phyloP scores from a whole-genome alignment of 2,329 filamentous ascomycete species.

The Teratosphaeria nubilosa region DNA sequence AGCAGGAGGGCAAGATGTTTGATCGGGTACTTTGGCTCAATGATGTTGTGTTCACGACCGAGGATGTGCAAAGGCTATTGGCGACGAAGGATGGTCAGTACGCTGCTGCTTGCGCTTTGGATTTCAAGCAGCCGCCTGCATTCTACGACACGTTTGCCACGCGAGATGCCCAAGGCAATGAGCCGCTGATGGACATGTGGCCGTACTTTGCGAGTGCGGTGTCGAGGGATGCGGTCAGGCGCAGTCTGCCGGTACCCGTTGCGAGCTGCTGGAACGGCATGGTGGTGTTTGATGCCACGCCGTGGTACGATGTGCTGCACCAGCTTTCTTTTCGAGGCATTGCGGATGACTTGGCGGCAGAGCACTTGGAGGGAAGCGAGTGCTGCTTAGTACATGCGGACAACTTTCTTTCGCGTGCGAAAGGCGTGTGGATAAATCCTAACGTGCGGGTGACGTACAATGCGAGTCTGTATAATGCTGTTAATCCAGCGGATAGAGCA shows the following conservation, averaged over 20 bases:
- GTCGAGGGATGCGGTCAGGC: conserved; percentile 46
- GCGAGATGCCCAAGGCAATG: conserved; percentile 43
- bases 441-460: conserved; percentile 58
- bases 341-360: conserved; percentile 46
- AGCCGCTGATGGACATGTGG: conserved; percentile 46
- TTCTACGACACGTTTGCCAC: conserved; percentile 69
- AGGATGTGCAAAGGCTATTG: conserved; percentile 47
- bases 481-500: conserved; percentile 5
- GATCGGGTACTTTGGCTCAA: conserved; percentile 54
- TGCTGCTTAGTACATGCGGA: conserved; percentile 70
- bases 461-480: conserved; percentile 16
- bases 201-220: conserved; percentile 46
- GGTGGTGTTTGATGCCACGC: conserved; percentile 41
- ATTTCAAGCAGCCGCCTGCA: conserved; percentile 54
- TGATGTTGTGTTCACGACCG: conserved; percentile 52
- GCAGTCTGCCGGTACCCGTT: conserved; percentile 46
- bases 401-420: conserved; percentile 44
- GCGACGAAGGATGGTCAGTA: conserved; percentile 49
- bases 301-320: conserved; percentile 38
- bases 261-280: conserved; percentile 56
- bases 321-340: conserved; percentile 54
- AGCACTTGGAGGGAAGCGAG: conserved; percentile 65
- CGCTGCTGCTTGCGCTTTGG: conserved; percentile 52
- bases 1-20: conserved; percentile 41
- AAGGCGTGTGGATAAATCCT: conserved; percentile 59